phyloP scores from a whole-genome alignment of 1,139 yeast genomes.

The Debaryomyces fabryi region DNA sequence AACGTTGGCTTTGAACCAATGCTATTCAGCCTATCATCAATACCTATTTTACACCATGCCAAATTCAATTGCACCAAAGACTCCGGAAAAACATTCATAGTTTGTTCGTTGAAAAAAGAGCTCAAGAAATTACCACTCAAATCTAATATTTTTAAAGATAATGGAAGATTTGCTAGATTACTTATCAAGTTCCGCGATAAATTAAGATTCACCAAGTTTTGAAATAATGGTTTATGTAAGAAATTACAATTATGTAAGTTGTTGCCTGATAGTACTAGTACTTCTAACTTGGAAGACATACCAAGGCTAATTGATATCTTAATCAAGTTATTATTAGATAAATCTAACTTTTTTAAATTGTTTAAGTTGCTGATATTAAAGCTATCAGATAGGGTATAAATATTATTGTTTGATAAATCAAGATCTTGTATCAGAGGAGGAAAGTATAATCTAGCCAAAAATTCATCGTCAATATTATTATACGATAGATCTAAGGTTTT shows the following conservation, averaged over 20 bases:
- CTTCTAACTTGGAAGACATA: slow-evolving; percentile 10
- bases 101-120: background rate
- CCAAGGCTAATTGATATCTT: background rate
- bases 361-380: background rate
- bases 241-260: background rate
- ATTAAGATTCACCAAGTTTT: background rate
- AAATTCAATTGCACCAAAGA: background rate
- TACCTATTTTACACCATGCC: background rate
- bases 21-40: too few relatives aligned
- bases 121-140: background rate
- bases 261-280: background rate
- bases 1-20: background rate
- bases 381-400: background rate
- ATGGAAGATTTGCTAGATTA: background rate
- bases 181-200: background rate
- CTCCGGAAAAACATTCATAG: background rate
- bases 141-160: background rate
- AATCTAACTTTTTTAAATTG: background rate
- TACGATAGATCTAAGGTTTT: slow-evolving; percentile 2
- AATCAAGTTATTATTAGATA: slow-evolving; percentile 5
- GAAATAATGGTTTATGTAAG: background rate
- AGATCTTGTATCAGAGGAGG: background rate
- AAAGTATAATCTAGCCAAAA: background rate
- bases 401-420: slow-evolving; percentile 1
- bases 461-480: background rate